A percentile compares a stretch with the other conserved stretches of the same genome.
Conservation (phyloP, 1,284 basidiomycete species). For the Moesziomyces globuligerus region DNA sequence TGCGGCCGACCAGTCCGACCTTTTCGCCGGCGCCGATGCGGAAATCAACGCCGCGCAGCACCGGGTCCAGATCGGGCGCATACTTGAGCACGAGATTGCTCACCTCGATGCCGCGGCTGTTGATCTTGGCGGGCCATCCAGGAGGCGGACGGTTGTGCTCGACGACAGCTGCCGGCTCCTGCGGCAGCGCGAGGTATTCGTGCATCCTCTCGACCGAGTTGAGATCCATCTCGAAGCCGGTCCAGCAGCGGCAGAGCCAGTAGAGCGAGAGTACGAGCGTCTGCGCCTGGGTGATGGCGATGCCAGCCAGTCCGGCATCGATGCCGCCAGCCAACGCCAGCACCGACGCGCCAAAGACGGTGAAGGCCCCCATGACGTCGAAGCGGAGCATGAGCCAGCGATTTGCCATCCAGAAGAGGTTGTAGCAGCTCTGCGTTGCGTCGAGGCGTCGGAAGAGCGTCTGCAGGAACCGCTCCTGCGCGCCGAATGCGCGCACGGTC, state of each 20-base stretch:
- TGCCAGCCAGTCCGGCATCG: slow-evolving; percentile 45
- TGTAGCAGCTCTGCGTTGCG: slow-evolving; percentile 68
- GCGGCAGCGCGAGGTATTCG: slow-evolving; percentile 67
- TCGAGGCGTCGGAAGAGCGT: slow-evolving; percentile 70
- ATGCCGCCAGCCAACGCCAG: slow-evolving; percentile 67
- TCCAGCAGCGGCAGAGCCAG: slow-evolving; percentile 59
- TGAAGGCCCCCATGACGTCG: slow-evolving; percentile 69
- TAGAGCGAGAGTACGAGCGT: slow-evolving; percentile 68
- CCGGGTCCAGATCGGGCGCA: slow-evolving; percentile 70
- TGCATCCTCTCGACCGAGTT: slow-evolving; percentile 70
- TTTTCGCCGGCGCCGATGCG: slow-evolving; percentile 76
- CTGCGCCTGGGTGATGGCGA: slow-evolving; percentile 48
- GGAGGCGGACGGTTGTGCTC: slow-evolving; percentile 67
- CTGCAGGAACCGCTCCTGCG: slow-evolving; percentile 69
- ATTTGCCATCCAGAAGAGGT: slow-evolving; percentile 58
- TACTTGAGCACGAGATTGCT: slow-evolving; percentile 70
- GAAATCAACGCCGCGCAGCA: slow-evolving; percentile 70
- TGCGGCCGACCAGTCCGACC: slow-evolving; percentile 83
- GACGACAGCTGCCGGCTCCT: slow-evolving; percentile 69
- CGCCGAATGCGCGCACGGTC: slow-evolving; percentile 71
- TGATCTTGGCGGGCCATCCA: slow-evolving; percentile 70
- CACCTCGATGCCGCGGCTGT: slow-evolving; percentile 67
- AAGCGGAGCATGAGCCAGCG: slow-evolving; percentile 54
- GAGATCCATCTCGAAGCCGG: slow-evolving; percentile 69
- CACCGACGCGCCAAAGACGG: slow-evolving; percentile 69